phyloP scores from a whole-genome alignment of 495 filamentous ascomycete species.

The Hypoxylon trugodes region DNA sequence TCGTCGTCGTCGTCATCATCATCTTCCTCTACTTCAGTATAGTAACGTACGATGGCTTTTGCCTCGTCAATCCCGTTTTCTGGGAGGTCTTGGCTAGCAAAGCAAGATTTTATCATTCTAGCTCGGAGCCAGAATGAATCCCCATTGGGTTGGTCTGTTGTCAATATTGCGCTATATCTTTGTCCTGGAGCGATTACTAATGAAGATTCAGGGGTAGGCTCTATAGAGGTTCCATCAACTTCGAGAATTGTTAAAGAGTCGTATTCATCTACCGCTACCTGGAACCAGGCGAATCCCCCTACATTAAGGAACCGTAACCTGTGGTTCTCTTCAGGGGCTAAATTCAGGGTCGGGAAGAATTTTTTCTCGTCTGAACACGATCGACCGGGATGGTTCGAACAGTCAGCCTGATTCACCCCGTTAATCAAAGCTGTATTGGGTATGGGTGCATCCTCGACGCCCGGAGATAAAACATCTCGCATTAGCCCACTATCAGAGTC shows the following conservation, averaged over 20 bases:
- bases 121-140: conserved; percentile 69
- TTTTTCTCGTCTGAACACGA: conserved; percentile 56
- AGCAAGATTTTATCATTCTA: conserved; percentile 64
- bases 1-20: conserved; percentile 13
- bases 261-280: conserved; percentile 61
- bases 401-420: conserved; percentile 60
- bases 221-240: conserved; percentile 74
- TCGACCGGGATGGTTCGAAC: conserved; percentile 53
- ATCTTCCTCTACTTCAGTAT: conserved; percentile 20
- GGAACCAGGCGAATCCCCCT: conserved; percentile 66
- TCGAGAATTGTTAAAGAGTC: conserved; percentile 65
- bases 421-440: conserved; percentile 74
- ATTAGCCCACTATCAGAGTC: conserved; percentile 59
- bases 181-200: conserved; percentile 70
- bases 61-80: conserved; percentile 59
- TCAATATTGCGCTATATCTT: conserved; percentile 69
- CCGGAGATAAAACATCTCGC: conserved; percentile 58
- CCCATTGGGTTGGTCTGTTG: conserved; percentile 63
- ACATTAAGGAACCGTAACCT: conserved; percentile 75
- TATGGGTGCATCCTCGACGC: conserved; percentile 64
- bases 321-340: conserved; percentile 63
- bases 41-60: conserved; percentile 62
- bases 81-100: conserved; percentile 55
- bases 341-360: conserved; percentile 54
- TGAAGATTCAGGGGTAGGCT: conserved; percentile 60